Evolutionary conservation across 2,329 filamentous ascomycete genomes (phyloP).

Genomic region (Trichophyton benhamiae): DNA sequence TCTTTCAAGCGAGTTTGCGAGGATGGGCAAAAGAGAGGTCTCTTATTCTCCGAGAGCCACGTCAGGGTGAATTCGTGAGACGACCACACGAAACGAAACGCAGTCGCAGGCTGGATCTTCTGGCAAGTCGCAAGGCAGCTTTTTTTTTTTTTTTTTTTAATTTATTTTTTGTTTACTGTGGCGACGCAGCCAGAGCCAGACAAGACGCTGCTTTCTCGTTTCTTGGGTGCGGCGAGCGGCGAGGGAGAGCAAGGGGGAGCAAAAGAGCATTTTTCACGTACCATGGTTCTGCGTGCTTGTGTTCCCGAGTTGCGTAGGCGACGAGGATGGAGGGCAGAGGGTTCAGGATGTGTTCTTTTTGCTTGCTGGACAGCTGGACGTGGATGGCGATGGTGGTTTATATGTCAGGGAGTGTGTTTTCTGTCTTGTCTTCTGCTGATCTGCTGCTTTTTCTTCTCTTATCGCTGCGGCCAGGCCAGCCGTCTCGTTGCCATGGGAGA

Average conservation of each 20-base stretch:
- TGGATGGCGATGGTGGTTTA: background rate
- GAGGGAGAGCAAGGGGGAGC: background rate
- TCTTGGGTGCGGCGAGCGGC: background rate
- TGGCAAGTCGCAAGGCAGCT: background rate
- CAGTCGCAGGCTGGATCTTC: background rate
- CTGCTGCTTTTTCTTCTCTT: background rate
- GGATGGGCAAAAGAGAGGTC: background rate
- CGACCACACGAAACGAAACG: background rate
- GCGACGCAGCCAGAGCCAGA: background rate
- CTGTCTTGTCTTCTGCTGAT: background rate
- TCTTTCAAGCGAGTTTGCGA: background rate
- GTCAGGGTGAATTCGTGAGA: background rate
- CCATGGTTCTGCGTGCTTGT: background rate
- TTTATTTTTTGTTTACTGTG: background rate
- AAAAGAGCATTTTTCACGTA: background rate
- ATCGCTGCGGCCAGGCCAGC: background rate
- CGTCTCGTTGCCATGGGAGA: constrained; percentile 11
- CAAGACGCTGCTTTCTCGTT: background rate
- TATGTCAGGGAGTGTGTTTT: background rate
- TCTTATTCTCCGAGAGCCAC: background rate
- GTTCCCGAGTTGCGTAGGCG: background rate
- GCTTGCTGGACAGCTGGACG: background rate
- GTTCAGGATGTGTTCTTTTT: background rate
- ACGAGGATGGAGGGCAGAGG: too few species aligned
- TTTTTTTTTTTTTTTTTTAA: background rate